Base-by-base conservation (phyloP, 768 basidiomycete genomes). In the Mycena vulgaris region DNA sequence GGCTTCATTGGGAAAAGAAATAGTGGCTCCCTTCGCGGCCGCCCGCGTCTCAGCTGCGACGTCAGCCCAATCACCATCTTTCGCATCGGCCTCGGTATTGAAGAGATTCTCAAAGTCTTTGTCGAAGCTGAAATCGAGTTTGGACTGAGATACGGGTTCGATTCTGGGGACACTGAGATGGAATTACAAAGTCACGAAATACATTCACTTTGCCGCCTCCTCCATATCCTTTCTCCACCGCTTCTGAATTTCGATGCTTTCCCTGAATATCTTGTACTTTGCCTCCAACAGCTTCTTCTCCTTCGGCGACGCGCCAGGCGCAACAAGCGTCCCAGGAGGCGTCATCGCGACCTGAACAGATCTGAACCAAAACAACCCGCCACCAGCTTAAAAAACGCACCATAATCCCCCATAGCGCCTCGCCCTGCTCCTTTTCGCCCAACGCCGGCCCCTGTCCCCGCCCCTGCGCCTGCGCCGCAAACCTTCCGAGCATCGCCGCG, bases 211-310 rank as follows among this genome's bases (percentile, higher is more conserved):
- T 17, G 60, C 16, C 3, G 92, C 90, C 55, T 88, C 87, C 68
- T 93, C 91, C 77, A 98, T 92, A 77, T 94, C 87, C 72, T 83
- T 83, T 70, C 95, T 88, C 97, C 96, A 98, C 66, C 90, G 85
- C 77, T 89, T 89, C 85, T 99, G 98, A 47, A 95, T 91, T 19
- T 95, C 93, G 53, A 98, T 95, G 23, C 84, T 87, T 79, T 98
- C 96, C 65, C 89, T 81, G 84, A 98, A 99, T 76, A 98, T 96
- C 79, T 89, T 91, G 81, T 98, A 99, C 84, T 99, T 99, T 10
- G 92, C 95, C 63, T 95, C 90, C 58, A 99, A 83, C 53, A 99
- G 79, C 76, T 85, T 92, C 80, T 89, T 90, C 80, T 93, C 95
- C 79, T 83, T 89, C 1, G 79, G 70, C 5, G 87, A 85, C 14